Conservation (phyloP, 2,329 filamentous ascomycete species). For the Exophiala aquamarina region DNA sequence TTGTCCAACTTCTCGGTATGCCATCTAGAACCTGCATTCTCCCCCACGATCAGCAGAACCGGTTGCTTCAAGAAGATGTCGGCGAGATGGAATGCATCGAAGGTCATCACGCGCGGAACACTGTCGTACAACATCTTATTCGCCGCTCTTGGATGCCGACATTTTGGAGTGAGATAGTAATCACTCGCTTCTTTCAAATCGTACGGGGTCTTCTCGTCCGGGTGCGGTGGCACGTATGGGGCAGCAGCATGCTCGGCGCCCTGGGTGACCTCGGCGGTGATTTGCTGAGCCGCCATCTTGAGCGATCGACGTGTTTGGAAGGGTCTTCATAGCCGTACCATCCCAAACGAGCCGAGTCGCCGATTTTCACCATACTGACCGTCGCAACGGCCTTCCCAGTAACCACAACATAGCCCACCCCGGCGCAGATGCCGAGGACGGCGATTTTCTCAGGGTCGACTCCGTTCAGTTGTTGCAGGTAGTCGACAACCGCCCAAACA, state of each 20-base stretch:
- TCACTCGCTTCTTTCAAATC: constrained; percentile 20
- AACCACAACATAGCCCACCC: constrained; percentile 33
- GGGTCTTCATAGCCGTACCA: constrained; percentile 2
- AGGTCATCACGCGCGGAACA: constrained; percentile 9
- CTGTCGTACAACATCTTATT: constrained; percentile 11
- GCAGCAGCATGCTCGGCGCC: constrained; percentile 26
- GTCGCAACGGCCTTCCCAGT: constrained; percentile 39
- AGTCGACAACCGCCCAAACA: constrained; percentile 31
- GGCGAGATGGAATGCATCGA: constrained; percentile 13
- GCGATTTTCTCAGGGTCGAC: constrained; percentile 32
- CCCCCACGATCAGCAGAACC: constrained; percentile 15
- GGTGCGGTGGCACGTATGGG: neutral
- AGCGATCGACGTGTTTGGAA: constrained; percentile 1
- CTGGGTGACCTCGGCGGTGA: constrained; percentile 1
- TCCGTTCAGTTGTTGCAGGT: constrained; percentile 26
- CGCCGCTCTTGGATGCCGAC: constrained; percentile 20
- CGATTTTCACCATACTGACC: constrained; percentile 32
- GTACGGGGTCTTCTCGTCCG: constrained; percentile 23
- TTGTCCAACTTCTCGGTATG: constrained; percentile 22
- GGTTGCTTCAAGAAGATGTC: constrained; percentile 17
- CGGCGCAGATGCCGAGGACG: constrained; percentile 32
- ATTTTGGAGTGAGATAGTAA: constrained; percentile 5
- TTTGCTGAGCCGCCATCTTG: constrained; percentile 1
- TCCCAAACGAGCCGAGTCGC: constrained; percentile 24
- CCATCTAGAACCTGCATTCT: constrained; percentile 15